phyloP scores from a whole-genome alignment of 441 rosid genomes.

The Erysimum cheiri region DNA sequence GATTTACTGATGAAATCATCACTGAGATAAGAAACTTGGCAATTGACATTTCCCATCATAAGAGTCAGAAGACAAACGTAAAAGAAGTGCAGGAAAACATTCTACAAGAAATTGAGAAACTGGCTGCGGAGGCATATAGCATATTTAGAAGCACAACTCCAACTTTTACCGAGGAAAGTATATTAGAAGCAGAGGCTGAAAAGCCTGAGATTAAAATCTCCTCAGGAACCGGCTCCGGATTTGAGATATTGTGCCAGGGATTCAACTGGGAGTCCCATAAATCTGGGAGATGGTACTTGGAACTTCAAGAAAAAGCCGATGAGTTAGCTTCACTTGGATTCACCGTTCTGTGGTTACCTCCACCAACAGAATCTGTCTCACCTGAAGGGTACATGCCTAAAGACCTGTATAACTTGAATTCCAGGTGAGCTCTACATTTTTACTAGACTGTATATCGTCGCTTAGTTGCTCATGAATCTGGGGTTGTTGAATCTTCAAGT shows the following conservation, averaged over 20 bases:
- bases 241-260: constrained; percentile 90
- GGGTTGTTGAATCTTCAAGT: constrained; percentile 18
- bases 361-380: constrained; percentile 97
- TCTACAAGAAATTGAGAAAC: constrained; percentile 93
- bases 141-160: constrained; percentile 80
- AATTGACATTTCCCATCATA: constrained; percentile 66
- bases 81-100: constrained; percentile 84
- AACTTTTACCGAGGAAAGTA: constrained; percentile 62
- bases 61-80: constrained; percentile 56
- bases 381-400: constrained; percentile 99
- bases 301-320: constrained; percentile 69
- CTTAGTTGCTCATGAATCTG: constrained; percentile 24
- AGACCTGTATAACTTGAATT: constrained; percentile 88
- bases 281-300: constrained; percentile 86
- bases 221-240: constrained; percentile 87
- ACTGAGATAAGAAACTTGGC: constrained; percentile 81
- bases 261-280: constrained; percentile 99
- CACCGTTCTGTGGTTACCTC: constrained; percentile 91
- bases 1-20: constrained; percentile 68
- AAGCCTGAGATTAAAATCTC: constrained; percentile 56
- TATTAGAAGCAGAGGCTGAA: constrained; percentile 48
- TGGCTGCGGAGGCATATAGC: constrained; percentile 98
- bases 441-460: neutral
- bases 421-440: constrained; percentile 59
- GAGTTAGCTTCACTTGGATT: constrained; percentile 84